Evolutionary conservation across 2,329 filamentous ascomycete genomes (phyloP), one percentile per base, ranked within the genome.

Genomic region (Colletotrichum sp.): DNA sequence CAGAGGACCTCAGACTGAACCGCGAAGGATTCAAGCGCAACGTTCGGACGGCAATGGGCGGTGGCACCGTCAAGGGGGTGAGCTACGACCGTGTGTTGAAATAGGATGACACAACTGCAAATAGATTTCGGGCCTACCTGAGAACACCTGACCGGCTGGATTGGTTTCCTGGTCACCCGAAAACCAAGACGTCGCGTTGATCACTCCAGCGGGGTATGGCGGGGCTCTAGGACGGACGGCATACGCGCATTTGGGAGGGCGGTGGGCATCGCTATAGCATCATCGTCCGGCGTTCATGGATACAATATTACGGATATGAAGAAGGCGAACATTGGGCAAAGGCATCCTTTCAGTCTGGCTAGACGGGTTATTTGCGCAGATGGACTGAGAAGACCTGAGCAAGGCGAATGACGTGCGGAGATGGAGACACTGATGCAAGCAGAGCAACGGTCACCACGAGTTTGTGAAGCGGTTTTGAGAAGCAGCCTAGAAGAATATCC

Each of bases 11-110:
- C 78, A 92, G 96, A 79, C 88, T 89, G 62, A 98, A 97, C 83
- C 88, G 95, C 47, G 97, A 98, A 68, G 91, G 89, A 34, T 99
- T 99, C 86, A 97, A 96, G 88, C 89, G 95, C 75, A 98, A 98
- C 81, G 97, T 98, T 51, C 90, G 94, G 79, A 89, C 89, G 27
- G 90, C 95, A 8, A 98, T 99, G 94, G 88, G 87, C 5, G 97
- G 97, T 66, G 95, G 95, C 8, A 85, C 86, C 1, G 92, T 98
- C 54, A 92, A 91, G 83, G 93, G 92, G 4, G 88, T 92, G 78
- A 83, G 85, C 8, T 99, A 95, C 80, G 95, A 98, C 76, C 88
- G 92, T 66, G 96, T 98, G 54, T 83, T 95, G 80, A 93, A 92
- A 84, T 94, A 86, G 74, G 71, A 43, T 36, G 15, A 18, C 27